phyloP scores from a whole-genome alignment of 2,329 filamentous ascomycete species.

The Sclerotinia subarctica region DNA sequence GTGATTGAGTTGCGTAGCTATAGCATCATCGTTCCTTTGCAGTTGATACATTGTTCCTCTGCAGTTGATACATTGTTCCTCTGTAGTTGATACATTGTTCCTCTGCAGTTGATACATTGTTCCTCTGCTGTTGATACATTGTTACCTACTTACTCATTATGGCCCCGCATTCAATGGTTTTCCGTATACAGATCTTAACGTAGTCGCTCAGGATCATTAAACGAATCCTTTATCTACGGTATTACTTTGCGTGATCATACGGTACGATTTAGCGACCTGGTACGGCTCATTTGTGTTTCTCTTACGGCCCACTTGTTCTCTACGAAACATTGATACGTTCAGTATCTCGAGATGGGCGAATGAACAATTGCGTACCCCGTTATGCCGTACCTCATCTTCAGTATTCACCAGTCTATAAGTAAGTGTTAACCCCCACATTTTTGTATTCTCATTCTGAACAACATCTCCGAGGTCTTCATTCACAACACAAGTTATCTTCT shows the following conservation, averaged over 20 bases:
- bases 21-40: background rate
- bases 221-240: background rate
- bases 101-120: no score
- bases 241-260: background rate
- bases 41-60: no score
- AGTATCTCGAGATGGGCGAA: background rate
- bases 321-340: no score
- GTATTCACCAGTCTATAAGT: background rate
- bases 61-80: no score
- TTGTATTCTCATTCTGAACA: background rate
- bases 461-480: background rate
- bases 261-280: background rate
- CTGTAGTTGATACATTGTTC: no score
- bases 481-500: no score
- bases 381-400: background rate
- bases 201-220: background rate
- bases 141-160: background rate
- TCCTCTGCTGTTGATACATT: no score
- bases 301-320: background rate
- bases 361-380: background rate
- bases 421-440: background rate
- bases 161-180: background rate
- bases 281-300: no score
- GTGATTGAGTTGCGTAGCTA: background rate
- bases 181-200: background rate